A percentile compares a stretch with the other conserved stretches of the same genome.
Evolutionary conservation across 768 basidiomycete genomes (phyloP).

Genomic region (Mycena maculata): DNA sequence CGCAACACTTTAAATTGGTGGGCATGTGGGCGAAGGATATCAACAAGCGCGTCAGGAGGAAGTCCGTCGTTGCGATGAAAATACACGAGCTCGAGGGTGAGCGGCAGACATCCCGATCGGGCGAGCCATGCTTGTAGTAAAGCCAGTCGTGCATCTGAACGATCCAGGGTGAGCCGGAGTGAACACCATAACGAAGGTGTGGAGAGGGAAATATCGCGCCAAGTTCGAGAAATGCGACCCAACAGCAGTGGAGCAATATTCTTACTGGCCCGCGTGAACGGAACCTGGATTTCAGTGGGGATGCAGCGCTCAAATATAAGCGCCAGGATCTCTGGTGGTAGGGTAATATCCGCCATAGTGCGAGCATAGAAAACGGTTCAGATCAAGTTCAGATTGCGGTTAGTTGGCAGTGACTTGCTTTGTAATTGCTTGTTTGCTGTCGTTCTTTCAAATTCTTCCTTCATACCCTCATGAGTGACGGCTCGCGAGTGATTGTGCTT

Average conservation of each 20-base stretch:
- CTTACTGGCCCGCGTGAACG: not conserved
- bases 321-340: not conserved
- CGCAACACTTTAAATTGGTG: not conserved
- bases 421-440: not conserved
- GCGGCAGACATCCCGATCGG: not conserved
- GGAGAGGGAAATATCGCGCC: not conserved
- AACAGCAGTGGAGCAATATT: not conserved
- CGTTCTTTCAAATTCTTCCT: not conserved
- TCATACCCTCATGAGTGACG: conserved; percentile 14
- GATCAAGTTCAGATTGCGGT: too few relatives aligned
- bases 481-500: not conserved
- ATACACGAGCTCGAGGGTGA: not conserved
- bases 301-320: not conserved
- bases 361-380: too few relatives aligned
- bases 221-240: not conserved
- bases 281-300: not conserved
- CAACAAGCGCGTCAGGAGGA: not conserved
- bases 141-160: not conserved
- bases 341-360: too few relatives aligned
- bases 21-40: not conserved
- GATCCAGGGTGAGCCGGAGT: not conserved
- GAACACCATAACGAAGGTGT: not conserved
- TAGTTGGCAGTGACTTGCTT: too few relatives aligned
- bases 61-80: not conserved
- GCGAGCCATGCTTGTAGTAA: not conserved